Evolutionary conservation across 805 yeast species (phyloP), one percentile per base, ranked within the genome.

Genomic region (Barnettozyma populi): DNA sequence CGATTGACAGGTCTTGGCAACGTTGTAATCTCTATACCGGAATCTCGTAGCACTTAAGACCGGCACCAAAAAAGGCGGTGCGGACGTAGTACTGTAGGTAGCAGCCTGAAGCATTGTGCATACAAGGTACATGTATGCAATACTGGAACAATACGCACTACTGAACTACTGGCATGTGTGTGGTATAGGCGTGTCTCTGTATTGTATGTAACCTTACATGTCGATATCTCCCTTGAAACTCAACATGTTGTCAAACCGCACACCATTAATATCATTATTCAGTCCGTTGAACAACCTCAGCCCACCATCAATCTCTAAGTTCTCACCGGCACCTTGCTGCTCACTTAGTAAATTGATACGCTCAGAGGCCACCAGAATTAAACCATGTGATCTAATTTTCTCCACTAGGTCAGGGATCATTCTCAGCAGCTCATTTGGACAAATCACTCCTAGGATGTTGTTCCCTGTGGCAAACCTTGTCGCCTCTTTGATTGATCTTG

Each of bases 371-470:
- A 90, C 92, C 41, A 92, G 69, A 44, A 92, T 80, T 53, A 92
- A 72, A 0, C 98, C 98, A 47, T 84, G 74, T 2, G 86, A 80
- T 50, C 95, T 73, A 14, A 92, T 84, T 25, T 86, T 75, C 34
- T 84, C 85, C 7, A 85, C 77, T 36, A 90, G 66, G 45, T 84
- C 82, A 0, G 95, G 95, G 39, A 89, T 90, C 25, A 90, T 68
- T 35, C 75, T 69, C 48, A 92, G 69, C 46, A 94, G 61, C 47
- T 83, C 82, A 24, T 80, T 75, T 0, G 95, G 89, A 20, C 88
- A 78, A 21, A 89, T 80, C 10, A 94, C 64, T 16, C 99, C 99
- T 53, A 94, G 72, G 45, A 94, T 70, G 60, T 94, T 94, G 61
- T 94, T 94, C 48, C 76, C 74, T 4, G 82, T 75, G 0, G 97